Evolutionary conservation across 495 filamentous ascomycete genomes (phyloP).

Genomic region (Cladorrhinum samala): DNA sequence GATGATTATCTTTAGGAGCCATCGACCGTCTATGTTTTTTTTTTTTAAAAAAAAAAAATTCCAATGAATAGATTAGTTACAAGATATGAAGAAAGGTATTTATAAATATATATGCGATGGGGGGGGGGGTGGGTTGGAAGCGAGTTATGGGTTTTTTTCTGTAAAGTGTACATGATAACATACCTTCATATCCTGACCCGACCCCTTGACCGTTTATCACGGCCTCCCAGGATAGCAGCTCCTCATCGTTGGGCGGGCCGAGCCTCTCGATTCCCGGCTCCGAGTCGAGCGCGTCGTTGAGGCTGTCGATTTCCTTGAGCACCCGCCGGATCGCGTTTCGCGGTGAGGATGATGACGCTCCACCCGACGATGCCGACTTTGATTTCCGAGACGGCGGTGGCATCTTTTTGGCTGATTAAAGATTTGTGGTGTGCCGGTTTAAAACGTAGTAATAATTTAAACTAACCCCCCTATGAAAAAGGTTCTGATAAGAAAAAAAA

Average conservation of each 20-base stretch:
- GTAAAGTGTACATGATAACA: too few species aligned
- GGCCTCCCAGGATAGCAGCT: slow-evolving; percentile 71
- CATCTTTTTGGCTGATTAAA: not conserved
- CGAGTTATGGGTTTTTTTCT: too few species aligned
- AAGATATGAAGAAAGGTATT: too few species aligned
- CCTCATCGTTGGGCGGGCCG: slow-evolving; percentile 60
- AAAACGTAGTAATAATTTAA: too few species aligned
- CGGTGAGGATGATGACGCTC: not conserved
- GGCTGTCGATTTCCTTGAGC: slow-evolving; percentile 36
- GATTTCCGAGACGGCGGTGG: not conserved
- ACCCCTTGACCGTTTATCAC: slow-evolving; percentile 64
- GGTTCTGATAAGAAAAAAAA: too few species aligned
- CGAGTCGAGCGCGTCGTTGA: slow-evolving; percentile 26
- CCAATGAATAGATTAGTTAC: too few species aligned
- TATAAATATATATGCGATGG: too few species aligned
- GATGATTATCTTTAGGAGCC: slow-evolving; percentile 72
- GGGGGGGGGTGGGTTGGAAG: not conserved
- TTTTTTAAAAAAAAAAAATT: too few species aligned
- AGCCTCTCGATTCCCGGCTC: slow-evolving; percentile 52
- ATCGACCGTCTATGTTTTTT: slow-evolving; percentile 59
- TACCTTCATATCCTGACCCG: slow-evolving; percentile 67
- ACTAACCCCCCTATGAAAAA: too few species aligned
- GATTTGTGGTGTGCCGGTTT: too few species aligned
- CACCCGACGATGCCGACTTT: not conserved
- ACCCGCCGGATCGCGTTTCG: slow-evolving; percentile 37